Evolutionary conservation across 306 rosid genomes (phyloP), one percentile per base, ranked within the genome.

Genomic region (Inga laurina): DNA sequence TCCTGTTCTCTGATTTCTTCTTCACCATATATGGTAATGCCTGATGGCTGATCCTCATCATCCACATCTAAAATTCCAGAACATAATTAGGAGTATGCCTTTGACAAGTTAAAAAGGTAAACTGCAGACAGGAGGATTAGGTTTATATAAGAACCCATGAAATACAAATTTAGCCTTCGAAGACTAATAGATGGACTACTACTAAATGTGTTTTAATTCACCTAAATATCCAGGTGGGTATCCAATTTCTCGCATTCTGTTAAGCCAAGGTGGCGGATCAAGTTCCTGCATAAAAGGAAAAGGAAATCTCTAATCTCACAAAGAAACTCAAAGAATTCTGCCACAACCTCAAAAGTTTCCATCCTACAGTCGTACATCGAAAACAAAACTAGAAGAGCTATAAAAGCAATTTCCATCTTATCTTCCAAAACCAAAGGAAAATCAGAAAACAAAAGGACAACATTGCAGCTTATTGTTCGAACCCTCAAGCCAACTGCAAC

Each of bases 221-320:
- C 99, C 99, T 56, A 97, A 87, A 87, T 97, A 97, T 91, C 98
- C 98, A 2, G 93, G 97, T 43, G 99, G 99, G 91, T 97, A 97
- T 83, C 99, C 99, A 62, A 97, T 67, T 89, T 97, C 99, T 49
- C 93, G 97, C 99, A 97, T 97, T 91, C 98, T 92, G 89, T 86
- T 83, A 78, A 97, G 97, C 99, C 98, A 97, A 16, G 98, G 98
- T 64, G 99, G 99, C 37, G 99, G 99, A 83, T 97, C 98, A 74
- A 91, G 92, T 86, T 92, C 99, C 99, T 97, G 91, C 89, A 83
- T 37, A 69, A 67, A 18, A 85, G 34, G 32, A 9, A 45, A 35
- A 11, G 59, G 69, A 16, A 74, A 7, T 27, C 67, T 34, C 52
- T 59, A 62, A 78, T n/a, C 48, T 66, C 74, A 22, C 24, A 10